A percentile compares a stretch with the other conserved stretches of the same genome.
These are phyloP conservation scores for Elaphomyces granulatus DNA, from an alignment of 495 filamentous ascomycete species.

Conservation along the genomic window DNA sequence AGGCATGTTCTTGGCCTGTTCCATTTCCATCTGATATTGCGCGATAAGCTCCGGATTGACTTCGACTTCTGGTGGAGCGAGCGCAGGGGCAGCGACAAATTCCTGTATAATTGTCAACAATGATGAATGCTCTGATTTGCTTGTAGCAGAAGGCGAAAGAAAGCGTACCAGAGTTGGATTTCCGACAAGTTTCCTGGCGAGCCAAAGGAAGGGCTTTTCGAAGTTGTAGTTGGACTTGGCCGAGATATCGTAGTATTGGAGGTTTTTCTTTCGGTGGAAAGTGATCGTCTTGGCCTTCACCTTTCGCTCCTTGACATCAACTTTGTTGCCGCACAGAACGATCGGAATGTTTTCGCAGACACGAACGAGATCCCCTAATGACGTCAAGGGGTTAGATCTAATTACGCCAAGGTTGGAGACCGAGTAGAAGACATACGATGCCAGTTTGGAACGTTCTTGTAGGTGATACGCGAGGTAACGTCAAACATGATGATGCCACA, in stretches of 20 bases:
- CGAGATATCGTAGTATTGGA: slow-evolving; percentile 99
- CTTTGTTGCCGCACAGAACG: slow-evolving; percentile 98
- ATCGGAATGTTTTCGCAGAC: slow-evolving; percentile 99
- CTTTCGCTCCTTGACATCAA: slow-evolving; percentile 99
- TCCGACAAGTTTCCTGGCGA: slow-evolving; percentile 94
- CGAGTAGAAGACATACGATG: slow-evolving; percentile 71
- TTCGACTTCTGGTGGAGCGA: slow-evolving; percentile 80
- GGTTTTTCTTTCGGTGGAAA: slow-evolving; percentile 99
- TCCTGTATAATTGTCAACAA: slow-evolving; percentile 42
- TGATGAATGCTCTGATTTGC: too few species aligned
- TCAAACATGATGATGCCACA: slow-evolving; percentile 99
- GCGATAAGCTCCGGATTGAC: slow-evolving; percentile 72
- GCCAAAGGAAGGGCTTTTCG: slow-evolving; percentile 99
- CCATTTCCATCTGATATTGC: slow-evolving; percentile 81
- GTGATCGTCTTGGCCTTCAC: slow-evolving; percentile 99
- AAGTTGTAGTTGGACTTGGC: slow-evolving; percentile 99
- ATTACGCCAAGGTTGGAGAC: background rate
- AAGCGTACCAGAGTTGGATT: slow-evolving; percentile 71
- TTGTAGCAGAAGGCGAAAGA: too few species aligned
- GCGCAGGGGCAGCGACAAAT: slow-evolving; percentile 88
- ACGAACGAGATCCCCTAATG: slow-evolving; percentile 96
- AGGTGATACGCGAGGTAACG: slow-evolving; percentile 98
- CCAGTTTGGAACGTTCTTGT: slow-evolving; percentile 99
- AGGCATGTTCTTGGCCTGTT: slow-evolving; percentile 62
- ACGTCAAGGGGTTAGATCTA: slow-evolving; percentile 7